Percentiles rank a stretch among this genome's conserved stretches.
phyloP scores from a whole-genome alignment of 371 early-diverging fungal genomes.

The Rhizopus delemar region DNA sequence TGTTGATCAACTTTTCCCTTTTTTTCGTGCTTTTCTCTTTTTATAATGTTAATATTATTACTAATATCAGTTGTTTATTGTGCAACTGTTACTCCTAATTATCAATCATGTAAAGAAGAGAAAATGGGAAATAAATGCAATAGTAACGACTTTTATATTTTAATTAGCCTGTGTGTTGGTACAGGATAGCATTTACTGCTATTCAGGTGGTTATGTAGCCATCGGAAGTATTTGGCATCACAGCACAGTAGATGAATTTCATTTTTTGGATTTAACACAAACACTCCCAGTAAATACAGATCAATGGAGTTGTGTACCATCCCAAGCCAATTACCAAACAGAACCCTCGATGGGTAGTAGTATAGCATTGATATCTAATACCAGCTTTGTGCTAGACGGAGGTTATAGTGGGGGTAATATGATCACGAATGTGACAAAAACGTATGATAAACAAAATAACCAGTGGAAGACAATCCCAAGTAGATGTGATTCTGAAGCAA shows the following conservation, averaged over 20 bases:
- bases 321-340: not conserved
- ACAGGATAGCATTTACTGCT: constrained; percentile 19
- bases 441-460: constrained; percentile 7
- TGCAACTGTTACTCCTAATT: constrained; percentile 1
- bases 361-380: constrained; percentile 1
- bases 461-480: constrained; percentile 11
- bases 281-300: constrained; percentile 4
- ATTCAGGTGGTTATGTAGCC: constrained; percentile 14
- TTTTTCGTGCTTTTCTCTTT: not conserved
- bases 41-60: not conserved
- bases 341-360: constrained; percentile 13
- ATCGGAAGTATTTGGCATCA: not conserved
- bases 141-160: too few relatives aligned
- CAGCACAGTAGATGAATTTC: constrained; percentile 10
- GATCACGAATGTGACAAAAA: constrained; percentile 12
- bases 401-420: constrained; percentile 9
- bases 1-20: not conserved
- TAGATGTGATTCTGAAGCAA: too few relatives aligned
- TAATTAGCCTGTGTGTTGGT: constrained; percentile 14
- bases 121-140: not conserved
- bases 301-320: too few relatives aligned
- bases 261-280: constrained; percentile 17
- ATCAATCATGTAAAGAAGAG: constrained; percentile 4
- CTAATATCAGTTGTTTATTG: not conserved
- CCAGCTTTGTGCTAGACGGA: constrained; percentile 11